phyloP scores from a whole-genome alignment of 2,329 filamentous ascomycete species.

The Epichloe brachyelytri region DNA sequence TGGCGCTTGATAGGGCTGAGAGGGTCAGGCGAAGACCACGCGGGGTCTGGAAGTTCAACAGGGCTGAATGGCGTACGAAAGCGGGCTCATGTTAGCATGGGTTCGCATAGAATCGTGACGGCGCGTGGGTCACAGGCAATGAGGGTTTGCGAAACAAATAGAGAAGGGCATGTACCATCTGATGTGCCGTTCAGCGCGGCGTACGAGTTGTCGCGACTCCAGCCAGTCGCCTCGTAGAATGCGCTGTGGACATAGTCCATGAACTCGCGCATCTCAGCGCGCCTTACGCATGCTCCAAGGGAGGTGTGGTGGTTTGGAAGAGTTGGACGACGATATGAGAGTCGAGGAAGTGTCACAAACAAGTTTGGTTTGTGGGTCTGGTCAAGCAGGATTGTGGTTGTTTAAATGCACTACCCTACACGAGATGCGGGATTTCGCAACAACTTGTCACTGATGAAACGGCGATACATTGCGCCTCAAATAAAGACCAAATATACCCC shows the following conservation, averaged over 20 bases:
- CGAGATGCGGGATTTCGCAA: too few relatives aligned
- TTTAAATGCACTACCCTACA: too few relatives aligned
- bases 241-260: slow-evolving; percentile 94
- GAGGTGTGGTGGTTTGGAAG: neutral
- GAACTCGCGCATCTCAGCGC: slow-evolving; percentile 69
- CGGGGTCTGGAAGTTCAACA: slow-evolving; percentile 82
- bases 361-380: neutral
- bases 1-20: slow-evolving; percentile 80
- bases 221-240: slow-evolving; percentile 75
- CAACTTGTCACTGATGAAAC: neutral
- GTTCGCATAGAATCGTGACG: neutral
- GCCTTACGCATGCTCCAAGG: slow-evolving; percentile 16
- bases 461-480: neutral
- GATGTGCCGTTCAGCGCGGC: slow-evolving; percentile 72
- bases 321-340: neutral
- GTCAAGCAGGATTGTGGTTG: too few relatives aligned
- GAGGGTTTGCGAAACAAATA: neutral
- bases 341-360: too few relatives aligned
- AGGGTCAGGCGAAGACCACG: slow-evolving; percentile 73
- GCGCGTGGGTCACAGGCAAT: neutral
- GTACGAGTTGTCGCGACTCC: slow-evolving; percentile 89
- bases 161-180: slow-evolving; percentile 40
- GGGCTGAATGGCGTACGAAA: slow-evolving; percentile 34
- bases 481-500: neutral
- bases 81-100: slow-evolving; percentile 9